Evolutionary conservation across 805 yeast species (phyloP).

Genomic region (Myxozyma vanderwaltii): DNA sequence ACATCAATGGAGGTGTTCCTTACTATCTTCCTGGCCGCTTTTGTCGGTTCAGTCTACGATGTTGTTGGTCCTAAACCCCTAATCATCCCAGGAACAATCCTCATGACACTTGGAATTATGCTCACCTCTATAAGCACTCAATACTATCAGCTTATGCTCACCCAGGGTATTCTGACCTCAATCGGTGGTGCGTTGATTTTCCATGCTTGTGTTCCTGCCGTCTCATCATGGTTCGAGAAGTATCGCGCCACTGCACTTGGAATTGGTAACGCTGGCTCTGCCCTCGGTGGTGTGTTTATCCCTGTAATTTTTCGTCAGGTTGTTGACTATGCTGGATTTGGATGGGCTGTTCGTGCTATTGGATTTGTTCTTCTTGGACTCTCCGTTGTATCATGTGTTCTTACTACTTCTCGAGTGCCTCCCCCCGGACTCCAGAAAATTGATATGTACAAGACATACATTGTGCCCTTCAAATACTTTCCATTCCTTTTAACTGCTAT

Average conservation of each 20-base stretch:
- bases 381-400: slow-evolving; percentile 33
- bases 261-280: slow-evolving; percentile 53
- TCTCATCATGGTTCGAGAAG: slow-evolving; percentile 51
- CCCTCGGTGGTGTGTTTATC: slow-evolving; percentile 54
- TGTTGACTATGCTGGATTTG: slow-evolving; percentile 51
- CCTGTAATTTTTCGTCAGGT: slow-evolving; percentile 51
- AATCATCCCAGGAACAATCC: slow-evolving; percentile 34
- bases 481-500: slow-evolving; percentile 34
- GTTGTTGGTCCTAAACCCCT: slow-evolving; percentile 21
- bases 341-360: slow-evolving; percentile 56
- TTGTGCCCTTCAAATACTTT: slow-evolving; percentile 37
- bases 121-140: slow-evolving; percentile 44
- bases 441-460: slow-evolving; percentile 7
- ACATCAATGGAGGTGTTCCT: slow-evolving; percentile 41
- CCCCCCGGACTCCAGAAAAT: slow-evolving; percentile 21
- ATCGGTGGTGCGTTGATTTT: slow-evolving; percentile 50
- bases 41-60: slow-evolving; percentile 34
- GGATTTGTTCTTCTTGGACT: slow-evolving; percentile 49
- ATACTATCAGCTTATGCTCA: slow-evolving; percentile 56
- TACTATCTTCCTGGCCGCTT: slow-evolving; percentile 34
- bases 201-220: slow-evolving; percentile 49
- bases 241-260: slow-evolving; percentile 52
- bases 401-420: slow-evolving; percentile 37
- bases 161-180: slow-evolving; percentile 53
- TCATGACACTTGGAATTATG: slow-evolving; percentile 40